These are phyloP conservation scores for Tuber microsphaerosporum DNA, from an alignment of 495 filamentous ascomycete genomes.

Conservation along the genomic window DNA sequence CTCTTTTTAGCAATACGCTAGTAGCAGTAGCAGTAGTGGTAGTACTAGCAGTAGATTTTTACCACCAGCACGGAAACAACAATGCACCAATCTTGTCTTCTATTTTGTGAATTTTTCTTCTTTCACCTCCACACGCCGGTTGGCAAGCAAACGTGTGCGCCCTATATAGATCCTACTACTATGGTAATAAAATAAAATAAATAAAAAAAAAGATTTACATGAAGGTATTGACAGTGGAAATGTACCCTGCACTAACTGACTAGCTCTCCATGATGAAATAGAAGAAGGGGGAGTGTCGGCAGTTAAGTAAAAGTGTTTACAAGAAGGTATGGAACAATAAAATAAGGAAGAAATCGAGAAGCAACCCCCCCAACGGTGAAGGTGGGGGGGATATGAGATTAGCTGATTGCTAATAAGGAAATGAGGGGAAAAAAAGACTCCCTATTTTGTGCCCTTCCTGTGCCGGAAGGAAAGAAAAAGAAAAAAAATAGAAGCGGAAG, in stretches of 20 bases:
- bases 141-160: no score
- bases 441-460: neutral
- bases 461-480: neutral
- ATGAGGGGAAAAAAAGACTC: neutral
- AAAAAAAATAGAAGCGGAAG: neutral
- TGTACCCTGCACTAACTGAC: neutral
- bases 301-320: neutral
- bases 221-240: constrained; percentile 2
- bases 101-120: no score
- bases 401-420: neutral
- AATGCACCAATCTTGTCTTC: no score
- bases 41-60: no score
- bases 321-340: neutral
- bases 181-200: neutral
- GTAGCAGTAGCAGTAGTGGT: no score
- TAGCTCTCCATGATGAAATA: neutral
- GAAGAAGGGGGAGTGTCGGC: neutral
- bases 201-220: neutral
- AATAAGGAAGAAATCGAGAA: neutral
- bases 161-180: neutral
- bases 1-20: no score
- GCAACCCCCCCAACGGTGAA: neutral
- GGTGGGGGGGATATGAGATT: neutral
- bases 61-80: no score
- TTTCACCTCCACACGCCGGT: no score